Conservation (phyloP, 495 filamentous ascomycete genomes). For the Annulohypoxylon nitens region DNA sequence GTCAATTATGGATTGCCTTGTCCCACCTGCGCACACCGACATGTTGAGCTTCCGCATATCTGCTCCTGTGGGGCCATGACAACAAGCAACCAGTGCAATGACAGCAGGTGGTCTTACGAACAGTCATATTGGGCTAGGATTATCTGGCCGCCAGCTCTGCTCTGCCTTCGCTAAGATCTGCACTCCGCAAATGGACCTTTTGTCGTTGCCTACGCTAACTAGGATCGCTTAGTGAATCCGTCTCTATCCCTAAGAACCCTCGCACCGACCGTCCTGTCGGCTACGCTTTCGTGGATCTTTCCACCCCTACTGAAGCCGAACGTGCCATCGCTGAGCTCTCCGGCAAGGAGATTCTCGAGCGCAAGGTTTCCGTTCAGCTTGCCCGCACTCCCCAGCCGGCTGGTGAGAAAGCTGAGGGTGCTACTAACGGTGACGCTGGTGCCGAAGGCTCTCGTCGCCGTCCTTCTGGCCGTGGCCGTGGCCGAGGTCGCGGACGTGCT, state of each 20-base stretch:
- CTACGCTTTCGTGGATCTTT: conserved; percentile 98
- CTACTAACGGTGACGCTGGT: conserved; percentile 74
- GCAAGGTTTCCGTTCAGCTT: conserved; percentile 98
- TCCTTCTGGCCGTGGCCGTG: conserved; percentile 75
- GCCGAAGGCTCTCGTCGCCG: conserved; percentile 83
- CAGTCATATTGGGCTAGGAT: background rate
- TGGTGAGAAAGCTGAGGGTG: conserved; percentile 79
- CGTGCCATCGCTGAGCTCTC: conserved; percentile 94
- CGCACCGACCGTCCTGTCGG: conserved; percentile 97
- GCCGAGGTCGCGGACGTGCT: conserved; percentile 78
- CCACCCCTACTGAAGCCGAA: conserved; percentile 91
- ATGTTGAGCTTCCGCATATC: conserved; percentile 5
- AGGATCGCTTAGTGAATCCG: conserved; percentile 80
- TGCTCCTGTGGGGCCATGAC: conserved; percentile 4
- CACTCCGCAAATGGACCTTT: background rate
- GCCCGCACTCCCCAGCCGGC: conserved; percentile 95
- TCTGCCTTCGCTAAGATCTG: background rate
- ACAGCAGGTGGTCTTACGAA: background rate
- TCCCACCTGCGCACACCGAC: conserved; percentile 22
- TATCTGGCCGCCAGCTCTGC: background rate
- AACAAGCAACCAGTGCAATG: background rate
- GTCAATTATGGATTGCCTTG: conserved; percentile 24
- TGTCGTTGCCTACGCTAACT: conserved; percentile 44
- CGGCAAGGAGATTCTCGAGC: conserved; percentile 94
- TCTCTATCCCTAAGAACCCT: conserved; percentile 98